phyloP scores from a whole-genome alignment of 805 yeast genomes.

The Candida arabinofermentans region DNA sequence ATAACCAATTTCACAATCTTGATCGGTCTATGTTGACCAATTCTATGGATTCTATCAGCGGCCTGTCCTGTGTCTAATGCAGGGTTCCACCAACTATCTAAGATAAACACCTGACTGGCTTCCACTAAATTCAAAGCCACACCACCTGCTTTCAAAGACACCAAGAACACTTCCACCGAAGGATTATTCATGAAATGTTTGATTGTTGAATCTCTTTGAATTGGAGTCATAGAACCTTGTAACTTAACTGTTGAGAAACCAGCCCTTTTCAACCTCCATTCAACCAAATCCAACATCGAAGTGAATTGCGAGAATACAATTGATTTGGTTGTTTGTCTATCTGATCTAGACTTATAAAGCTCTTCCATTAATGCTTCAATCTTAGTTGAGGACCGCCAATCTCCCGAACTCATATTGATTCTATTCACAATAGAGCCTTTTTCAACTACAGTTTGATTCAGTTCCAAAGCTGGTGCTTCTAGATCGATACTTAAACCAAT shows the following conservation, averaged over 20 bases:
- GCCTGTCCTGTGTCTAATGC: conserved; percentile 94
- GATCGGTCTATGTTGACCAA: conserved; percentile 94
- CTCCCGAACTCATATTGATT: conserved; percentile 71
- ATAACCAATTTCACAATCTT: conserved; percentile 88
- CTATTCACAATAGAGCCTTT: conserved; percentile 80
- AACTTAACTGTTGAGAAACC: conserved; percentile 93
- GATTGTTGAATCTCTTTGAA: conserved; percentile 89
- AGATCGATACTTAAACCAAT: conserved; percentile 88
- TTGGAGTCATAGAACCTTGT: conserved; percentile 97
- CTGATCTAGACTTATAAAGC: conserved; percentile 79
- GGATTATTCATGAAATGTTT: conserved; percentile 90
- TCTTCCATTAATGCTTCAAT: conserved; percentile 96
- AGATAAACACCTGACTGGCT: conserved; percentile 90
- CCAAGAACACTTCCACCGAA: conserved; percentile 87
- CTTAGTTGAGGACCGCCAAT: conserved; percentile 93
- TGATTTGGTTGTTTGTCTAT: conserved; percentile 84
- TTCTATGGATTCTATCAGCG: conserved; percentile 96
- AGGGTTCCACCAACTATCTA: conserved; percentile 99
- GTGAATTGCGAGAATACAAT: conserved; percentile 98
- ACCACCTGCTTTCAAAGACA: conserved; percentile 97
- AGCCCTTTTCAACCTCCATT: conserved; percentile 92
- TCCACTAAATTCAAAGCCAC: conserved; percentile 95
- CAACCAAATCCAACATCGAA: conserved; percentile 91
- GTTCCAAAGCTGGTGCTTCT: conserved; percentile 78
- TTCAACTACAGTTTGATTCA: conserved; percentile 52